Evolutionary conservation across 2,329 filamentous ascomycete species (phyloP), one percentile per base, ranked within the genome.

Genomic region (Microdochium bolleyi): DNA sequence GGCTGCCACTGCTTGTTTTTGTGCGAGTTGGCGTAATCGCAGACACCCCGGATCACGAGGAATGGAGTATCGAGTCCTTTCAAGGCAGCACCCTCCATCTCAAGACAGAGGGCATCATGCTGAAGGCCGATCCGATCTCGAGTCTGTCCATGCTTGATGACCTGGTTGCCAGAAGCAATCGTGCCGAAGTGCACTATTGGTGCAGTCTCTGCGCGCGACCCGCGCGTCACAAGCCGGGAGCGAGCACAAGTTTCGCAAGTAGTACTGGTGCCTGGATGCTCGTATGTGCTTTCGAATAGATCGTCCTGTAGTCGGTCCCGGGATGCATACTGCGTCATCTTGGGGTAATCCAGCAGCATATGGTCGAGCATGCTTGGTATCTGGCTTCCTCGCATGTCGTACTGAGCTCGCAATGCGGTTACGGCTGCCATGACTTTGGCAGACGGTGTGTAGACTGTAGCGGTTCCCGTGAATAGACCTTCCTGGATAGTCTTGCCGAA

Each of bases 41-140:
- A 30, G 19, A 51, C 25, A 3, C 49, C 49, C 3, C 49, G 32
- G 13, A 51, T 32, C 5, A 51, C 49, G 1, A 66, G 52, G 21
- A 58, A 64, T 0, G 60, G 63, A 7, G 64, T 59, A 46, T 61
- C 24, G 19, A n/a, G 21, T 7, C 34, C 49, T 11, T 21, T 37
- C 19, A 50, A 37, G n/a, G 49, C 49, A 11, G 32, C 49, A 13
- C 41, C 41, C 19, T 59, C 32, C 57, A 59, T 58, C 49, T 58
- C 54, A 25, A 59, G 55, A 34, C 56, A 59, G 4, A 58, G 51
- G 5, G 51, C 53, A 11, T 50, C 41, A 16, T 53, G 51, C 13
- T 51, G 2, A 13, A 37, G 19, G 5, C 53, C 55, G 7, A 56
- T 27, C 30, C 19, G 30, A 30, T 59, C 54, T 46, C 56, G 53